Base-by-base conservation (phyloP, 1,284 basidiomycete genomes). In the Ceratobasidium sp. region DNA sequence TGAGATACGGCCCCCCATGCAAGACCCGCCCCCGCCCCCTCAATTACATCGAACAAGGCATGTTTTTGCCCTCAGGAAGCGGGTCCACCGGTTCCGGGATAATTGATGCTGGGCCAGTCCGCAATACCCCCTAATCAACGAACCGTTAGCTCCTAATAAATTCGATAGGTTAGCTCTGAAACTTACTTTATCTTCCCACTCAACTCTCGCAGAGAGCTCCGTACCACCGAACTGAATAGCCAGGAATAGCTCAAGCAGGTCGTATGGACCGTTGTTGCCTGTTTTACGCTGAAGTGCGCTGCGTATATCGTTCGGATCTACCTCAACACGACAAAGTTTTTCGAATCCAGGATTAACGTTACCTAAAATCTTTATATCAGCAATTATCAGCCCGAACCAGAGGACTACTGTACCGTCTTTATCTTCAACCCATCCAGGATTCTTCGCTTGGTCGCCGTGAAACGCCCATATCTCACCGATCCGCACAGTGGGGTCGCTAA, bases 101-200 rank as follows among this genome's bases (percentile, higher is more conserved):
- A 11, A 41, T 41, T 11, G 36, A 5, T 11, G 36, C 36, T 41
- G 36, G 36, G 36, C 36, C 36, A 41, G 6, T 41, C 36, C 36
- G 36, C 11, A 41, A 41, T 5, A 41, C 36, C 4, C 36, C 36
- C 36, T 41, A 41, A 4, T 41, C 11, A 11, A 41, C 11, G 36
- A 41, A 11, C 11, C 36, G 11, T 11, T 4, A 41, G 36, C 11
- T 41, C n/a, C 4, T 41, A 4, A 41, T 41, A 11, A 41, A 41
- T 5, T 41, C n/a, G 36, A 41, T 5, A 11, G 36, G 4, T 11
- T 5, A 41, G 11, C 36, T 11, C 36, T 11, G n/a, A n/a, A n/a
- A 29, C 62, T 31, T 33, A 54, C 64, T 17, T 67, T 11, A 44
- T 67, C 50, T 41, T 19, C 24, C 64, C 64, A 67, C 27, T 67